Evolutionary conservation across 495 filamentous ascomycete species (phyloP).

Genomic region (Daldinia childiae): DNA sequence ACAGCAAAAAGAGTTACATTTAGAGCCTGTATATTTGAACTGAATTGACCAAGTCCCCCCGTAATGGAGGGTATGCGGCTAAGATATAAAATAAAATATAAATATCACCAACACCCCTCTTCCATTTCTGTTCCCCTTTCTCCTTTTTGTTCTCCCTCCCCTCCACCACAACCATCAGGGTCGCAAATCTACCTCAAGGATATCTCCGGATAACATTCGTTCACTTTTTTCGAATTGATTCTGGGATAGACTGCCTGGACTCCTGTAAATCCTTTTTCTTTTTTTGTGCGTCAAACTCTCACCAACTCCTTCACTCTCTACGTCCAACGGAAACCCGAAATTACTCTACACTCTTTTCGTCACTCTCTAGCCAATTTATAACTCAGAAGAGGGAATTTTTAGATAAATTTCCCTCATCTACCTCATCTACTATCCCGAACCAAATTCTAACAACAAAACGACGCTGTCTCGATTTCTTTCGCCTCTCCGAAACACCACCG

Average conservation of each 20-base stretch:
- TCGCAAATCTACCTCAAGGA: conserved; percentile 60
- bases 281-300: conserved; percentile 59
- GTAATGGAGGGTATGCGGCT: conserved; percentile 6
- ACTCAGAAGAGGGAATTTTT: conserved; percentile 27
- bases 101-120: conserved; percentile 53
- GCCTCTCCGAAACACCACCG: conserved; percentile 41
- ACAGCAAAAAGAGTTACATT: not conserved
- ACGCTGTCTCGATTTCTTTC: conserved; percentile 49
- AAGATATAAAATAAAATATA: conserved; percentile 45
- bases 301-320: conserved; percentile 43
- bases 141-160: conserved; percentile 48
- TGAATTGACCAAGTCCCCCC: not conserved
- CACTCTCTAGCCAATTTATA: conserved; percentile 53
- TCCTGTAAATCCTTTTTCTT: conserved; percentile 61
- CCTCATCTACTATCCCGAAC: conserved; percentile 46
- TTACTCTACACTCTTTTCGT: conserved; percentile 53
- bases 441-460: conserved; percentile 18
- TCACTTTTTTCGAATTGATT: conserved; percentile 45
- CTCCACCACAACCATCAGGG: conserved; percentile 60
- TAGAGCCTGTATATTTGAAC: not conserved
- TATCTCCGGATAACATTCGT: conserved; percentile 55
- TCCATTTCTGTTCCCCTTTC: conserved; percentile 43
- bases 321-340: conserved; percentile 40
- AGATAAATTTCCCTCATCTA: conserved; percentile 40
- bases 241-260: conserved; percentile 59